phyloP scores from a whole-genome alignment of 345 rosid genomes.

The Syzygium oleosum region DNA sequence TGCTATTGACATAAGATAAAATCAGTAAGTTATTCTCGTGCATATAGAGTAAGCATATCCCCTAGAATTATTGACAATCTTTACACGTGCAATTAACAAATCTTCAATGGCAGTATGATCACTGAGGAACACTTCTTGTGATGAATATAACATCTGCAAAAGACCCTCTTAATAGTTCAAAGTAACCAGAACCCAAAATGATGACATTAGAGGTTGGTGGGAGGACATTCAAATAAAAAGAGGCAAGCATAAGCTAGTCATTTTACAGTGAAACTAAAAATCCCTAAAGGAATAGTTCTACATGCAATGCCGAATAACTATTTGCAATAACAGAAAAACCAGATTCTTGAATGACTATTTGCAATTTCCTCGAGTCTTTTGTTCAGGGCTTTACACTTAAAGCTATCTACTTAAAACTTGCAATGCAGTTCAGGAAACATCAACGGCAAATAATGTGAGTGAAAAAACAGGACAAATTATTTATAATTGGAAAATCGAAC shows the following conservation, averaged over 20 bases:
- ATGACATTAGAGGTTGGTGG: not conserved
- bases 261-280: not conserved
- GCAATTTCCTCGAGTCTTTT: not conserved
- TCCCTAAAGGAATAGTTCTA: not conserved
- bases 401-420: not conserved
- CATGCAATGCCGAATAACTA: not conserved
- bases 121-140: not conserved
- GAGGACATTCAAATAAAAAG: not conserved
- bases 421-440: not conserved
- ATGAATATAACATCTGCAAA: not conserved
- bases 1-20: slow-evolving; percentile 22
- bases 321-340: not conserved
- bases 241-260: not conserved
- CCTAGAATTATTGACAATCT: not conserved
- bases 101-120: not conserved
- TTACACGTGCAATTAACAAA: not conserved
- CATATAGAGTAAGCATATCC: not conserved
- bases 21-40: not conserved
- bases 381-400: not conserved
- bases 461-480: not conserved
- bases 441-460: not conserved
- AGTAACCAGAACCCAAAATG: not conserved
- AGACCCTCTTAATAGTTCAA: not conserved
- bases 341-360: not conserved
- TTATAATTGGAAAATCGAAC: not conserved